phyloP scores from a whole-genome alignment of 495 filamentous ascomycete genomes.

The Podospora pseudoanserina region DNA sequence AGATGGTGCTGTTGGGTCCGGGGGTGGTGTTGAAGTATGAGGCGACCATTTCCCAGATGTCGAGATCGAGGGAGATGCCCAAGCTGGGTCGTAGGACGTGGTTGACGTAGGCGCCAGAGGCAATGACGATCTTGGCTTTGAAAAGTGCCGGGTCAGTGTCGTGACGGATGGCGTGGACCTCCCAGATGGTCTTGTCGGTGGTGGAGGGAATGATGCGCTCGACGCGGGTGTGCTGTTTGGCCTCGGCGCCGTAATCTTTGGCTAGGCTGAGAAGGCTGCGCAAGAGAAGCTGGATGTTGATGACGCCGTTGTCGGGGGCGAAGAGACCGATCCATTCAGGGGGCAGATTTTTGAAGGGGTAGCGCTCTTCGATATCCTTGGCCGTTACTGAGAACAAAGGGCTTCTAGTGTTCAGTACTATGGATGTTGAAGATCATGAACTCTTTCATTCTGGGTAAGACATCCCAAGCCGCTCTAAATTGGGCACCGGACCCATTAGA shows the following conservation, averaged over 20 bases:
- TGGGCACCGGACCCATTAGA: neutral
- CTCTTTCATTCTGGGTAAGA: neutral
- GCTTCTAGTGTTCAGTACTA: neutral
- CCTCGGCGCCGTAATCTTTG: slow-evolving; percentile 13
- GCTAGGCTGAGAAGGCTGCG: slow-evolving; percentile 7
- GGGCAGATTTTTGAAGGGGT: slow-evolving; percentile 23
- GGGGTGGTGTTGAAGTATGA: slow-evolving; percentile 22
- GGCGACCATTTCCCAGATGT: slow-evolving; percentile 24
- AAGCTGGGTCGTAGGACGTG: slow-evolving; percentile 23
- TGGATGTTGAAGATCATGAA: too few species aligned
- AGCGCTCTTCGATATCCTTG: slow-evolving; percentile 17
- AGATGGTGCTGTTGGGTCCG: slow-evolving; percentile 20
- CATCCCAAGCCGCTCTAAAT: neutral
- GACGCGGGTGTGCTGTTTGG: slow-evolving; percentile 8
- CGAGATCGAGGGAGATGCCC: slow-evolving; percentile 16
- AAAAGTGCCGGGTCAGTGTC: neutral
- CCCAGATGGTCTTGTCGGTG: slow-evolving; percentile 9
- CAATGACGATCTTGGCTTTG: slow-evolving; percentile 16
- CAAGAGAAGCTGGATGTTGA: slow-evolving; percentile 6
- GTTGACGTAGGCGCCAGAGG: slow-evolving; percentile 21
- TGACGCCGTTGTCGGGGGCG: slow-evolving; percentile 20
- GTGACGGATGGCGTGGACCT: slow-evolving; percentile 12
- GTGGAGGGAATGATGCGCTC: neutral
- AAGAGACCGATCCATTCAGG: slow-evolving; percentile 15
- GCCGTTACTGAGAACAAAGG: slow-evolving; percentile 12